phyloP scores from a whole-genome alignment of 139 green algal species.

The Spirogloea muscicola region DNA sequence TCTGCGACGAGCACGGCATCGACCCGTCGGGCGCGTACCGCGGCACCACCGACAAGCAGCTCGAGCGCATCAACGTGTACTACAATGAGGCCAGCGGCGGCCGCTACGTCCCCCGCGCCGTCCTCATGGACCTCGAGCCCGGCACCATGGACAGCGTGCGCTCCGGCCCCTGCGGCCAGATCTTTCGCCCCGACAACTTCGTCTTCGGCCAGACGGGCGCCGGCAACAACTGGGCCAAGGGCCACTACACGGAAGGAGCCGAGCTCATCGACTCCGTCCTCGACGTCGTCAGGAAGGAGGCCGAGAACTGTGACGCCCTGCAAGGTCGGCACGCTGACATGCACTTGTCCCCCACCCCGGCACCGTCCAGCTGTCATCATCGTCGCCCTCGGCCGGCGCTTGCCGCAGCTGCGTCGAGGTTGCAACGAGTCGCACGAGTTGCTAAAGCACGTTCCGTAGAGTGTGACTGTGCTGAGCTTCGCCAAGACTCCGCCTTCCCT shows the following conservation, averaged over 20 bases:
- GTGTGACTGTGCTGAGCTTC: not conserved
- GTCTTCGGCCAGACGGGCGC: conserved; percentile 95
- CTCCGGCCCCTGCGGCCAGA: conserved; percentile 93
- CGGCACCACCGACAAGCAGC: conserved; percentile 92
- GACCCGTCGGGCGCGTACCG: conserved; percentile 90
- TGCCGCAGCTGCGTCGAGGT: not conserved
- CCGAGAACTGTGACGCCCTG: conserved; percentile 96
- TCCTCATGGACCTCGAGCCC: conserved; percentile 98
- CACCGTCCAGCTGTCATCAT: not conserved
- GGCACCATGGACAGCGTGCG: conserved; percentile 93
- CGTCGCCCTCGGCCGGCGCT: not conserved
- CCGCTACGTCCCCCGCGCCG: conserved; percentile 93
- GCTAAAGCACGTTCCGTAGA: not conserved
- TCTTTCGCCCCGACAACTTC: conserved; percentile 97
- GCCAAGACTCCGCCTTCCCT: not conserved
- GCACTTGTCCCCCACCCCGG: too few relatives aligned
- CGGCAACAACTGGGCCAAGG: conserved; percentile 99
- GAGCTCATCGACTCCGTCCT: conserved; percentile 98
- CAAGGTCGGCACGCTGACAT: too few relatives aligned
- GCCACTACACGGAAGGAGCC: conserved; percentile 98
- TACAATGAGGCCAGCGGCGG: conserved; percentile 98
- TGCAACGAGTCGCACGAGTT: not conserved
- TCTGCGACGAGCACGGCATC: conserved; percentile 62
- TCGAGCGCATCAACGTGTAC: conserved; percentile 99
- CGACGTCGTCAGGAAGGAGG: conserved; percentile 98